phyloP scores from a whole-genome alignment of 2,329 filamentous ascomycete species.

The Emmonsiellopsis sp. region DNA sequence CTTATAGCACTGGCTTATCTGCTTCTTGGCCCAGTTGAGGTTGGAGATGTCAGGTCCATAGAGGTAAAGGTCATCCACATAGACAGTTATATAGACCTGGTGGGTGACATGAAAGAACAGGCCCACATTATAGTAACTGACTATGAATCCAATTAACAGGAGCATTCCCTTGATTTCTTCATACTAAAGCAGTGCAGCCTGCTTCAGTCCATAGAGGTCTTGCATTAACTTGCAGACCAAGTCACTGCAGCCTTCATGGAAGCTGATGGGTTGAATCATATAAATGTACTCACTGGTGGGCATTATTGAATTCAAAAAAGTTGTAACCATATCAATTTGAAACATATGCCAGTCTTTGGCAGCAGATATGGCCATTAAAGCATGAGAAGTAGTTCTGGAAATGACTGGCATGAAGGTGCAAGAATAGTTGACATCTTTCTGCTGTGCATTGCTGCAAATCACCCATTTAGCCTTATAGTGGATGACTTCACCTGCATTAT shows the following conservation, averaged over 20 bases:
- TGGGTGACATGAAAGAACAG: rapidly evolving
- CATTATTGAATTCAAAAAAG: not conserved
- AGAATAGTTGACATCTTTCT: not conserved
- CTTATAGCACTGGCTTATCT: too few species aligned
- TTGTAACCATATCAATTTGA: not conserved
- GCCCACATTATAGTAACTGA: rapidly evolving
- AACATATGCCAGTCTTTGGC: not conserved
- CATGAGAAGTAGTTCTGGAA: not conserved
- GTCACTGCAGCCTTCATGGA: not conserved
- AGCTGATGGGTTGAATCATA: not conserved
- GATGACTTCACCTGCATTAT: not conserved
- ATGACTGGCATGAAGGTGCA: not conserved
- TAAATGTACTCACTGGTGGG: not conserved
- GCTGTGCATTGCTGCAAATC: not conserved
- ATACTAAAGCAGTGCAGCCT: not conserved
- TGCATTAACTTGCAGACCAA: not conserved
- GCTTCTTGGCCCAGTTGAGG: too few species aligned
- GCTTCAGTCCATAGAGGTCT: not conserved
- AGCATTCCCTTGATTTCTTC: not conserved
- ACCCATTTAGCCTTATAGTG: not conserved
- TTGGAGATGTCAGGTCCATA: too few species aligned
- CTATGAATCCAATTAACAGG: rapidly evolving
- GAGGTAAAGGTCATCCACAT: too few species aligned
- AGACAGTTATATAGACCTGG: too few species aligned
- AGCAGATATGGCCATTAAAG: not conserved